Evolutionary conservation across 371 early-diverging fungal species (phyloP), one percentile per base, ranked within the genome.

Genomic region (Rhizopus stolonifer): DNA sequence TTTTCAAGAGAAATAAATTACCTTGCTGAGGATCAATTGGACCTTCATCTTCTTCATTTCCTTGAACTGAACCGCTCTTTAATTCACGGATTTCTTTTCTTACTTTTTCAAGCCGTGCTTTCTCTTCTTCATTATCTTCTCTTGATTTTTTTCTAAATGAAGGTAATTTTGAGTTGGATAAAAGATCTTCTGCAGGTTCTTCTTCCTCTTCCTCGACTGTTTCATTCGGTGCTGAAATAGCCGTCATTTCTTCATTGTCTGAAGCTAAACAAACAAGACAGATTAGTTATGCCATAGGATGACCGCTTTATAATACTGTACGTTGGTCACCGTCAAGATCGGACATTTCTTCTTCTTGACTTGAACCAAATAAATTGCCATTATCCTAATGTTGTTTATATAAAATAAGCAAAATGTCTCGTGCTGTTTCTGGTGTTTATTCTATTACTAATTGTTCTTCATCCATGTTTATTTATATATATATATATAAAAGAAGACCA

Each of bases 311-410:
- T 11, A 36, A 1, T 36, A 36, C n/a, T 36, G 36, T 61, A 69
- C 73, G 66, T 64, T 66, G 69, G 49, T 72, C 73, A 24, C 64
- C 73, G 32, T 74, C 75, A 53, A 74, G 72, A 62, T 74, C 75
- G 51, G 69, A 69, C 54, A 74, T 59, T 49, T 70, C 74, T 18
- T 58, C 60, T 24, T 59, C 65, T 11, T 65, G 67, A 26, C 64
- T 57, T 24, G 60, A 51, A 33, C 58, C 59, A 58, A 64, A 58
- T 7, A 62, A 33, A 10, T 53, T 52, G 19, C 57, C 54, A 32
- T 62, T 48, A 45, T 32, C 53, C 62, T 62, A 26, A 19, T 34
- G 4, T 32, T 6, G 10, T 48, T 19, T 19, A 23, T 32, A 22
- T 10, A 31, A 17, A 45, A 18, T 18, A 5, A 34, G 15, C n/a